Evolutionary conservation across 441 rosid species (phyloP).

Genomic region (Eugenia klotzschiana): DNA sequence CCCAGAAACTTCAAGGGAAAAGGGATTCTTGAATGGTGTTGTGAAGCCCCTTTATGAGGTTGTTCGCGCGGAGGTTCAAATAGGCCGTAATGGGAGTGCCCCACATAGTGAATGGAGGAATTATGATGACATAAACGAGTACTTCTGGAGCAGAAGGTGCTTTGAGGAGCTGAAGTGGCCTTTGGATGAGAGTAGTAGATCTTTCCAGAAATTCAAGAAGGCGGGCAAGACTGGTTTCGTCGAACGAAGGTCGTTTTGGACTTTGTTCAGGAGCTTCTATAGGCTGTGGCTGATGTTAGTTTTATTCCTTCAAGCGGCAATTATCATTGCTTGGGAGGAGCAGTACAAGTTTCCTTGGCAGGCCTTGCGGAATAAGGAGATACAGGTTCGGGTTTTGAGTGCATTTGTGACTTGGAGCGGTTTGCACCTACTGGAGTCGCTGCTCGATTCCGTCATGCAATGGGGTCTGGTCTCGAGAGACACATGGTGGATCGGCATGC

Average conservation of each 20-base stretch:
- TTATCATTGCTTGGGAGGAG: slow-evolving; percentile 70
- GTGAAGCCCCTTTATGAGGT: slow-evolving; percentile 74
- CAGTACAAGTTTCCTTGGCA: slow-evolving; percentile 40
- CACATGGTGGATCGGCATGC: slow-evolving; percentile 40
- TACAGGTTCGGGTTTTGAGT: slow-evolving; percentile 49
- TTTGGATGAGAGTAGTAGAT: slow-evolving; percentile 46
- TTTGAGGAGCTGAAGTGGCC: slow-evolving; percentile 77
- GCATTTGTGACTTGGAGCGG: slow-evolving; percentile 75
- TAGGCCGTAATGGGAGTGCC: slow-evolving; percentile 49
- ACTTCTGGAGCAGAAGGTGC: slow-evolving; percentile 71
- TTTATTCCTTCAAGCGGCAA: slow-evolving; percentile 58
- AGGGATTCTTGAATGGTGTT: slow-evolving; percentile 42
- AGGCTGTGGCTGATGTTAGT: slow-evolving; percentile 80
- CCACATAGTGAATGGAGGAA: slow-evolving; percentile 73
- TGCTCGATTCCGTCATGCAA: slow-evolving; percentile 55
- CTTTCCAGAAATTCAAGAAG: slow-evolving; percentile 32
- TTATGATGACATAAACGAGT: slow-evolving; percentile 83
- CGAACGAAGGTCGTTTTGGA: slow-evolving; percentile 75
- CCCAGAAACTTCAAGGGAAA: slow-evolving; percentile 44
- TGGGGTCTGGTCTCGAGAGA: slow-evolving; percentile 50
- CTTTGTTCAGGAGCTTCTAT: slow-evolving; percentile 63
- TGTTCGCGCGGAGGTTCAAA: slow-evolving; percentile 27
- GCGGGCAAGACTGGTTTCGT: slow-evolving; percentile 87
- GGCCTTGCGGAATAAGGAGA: slow-evolving; percentile 31
- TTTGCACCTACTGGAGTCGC: slow-evolving; percentile 59